phyloP scores from a whole-genome alignment of 306 rosid genomes.

The Malus fusca region DNA sequence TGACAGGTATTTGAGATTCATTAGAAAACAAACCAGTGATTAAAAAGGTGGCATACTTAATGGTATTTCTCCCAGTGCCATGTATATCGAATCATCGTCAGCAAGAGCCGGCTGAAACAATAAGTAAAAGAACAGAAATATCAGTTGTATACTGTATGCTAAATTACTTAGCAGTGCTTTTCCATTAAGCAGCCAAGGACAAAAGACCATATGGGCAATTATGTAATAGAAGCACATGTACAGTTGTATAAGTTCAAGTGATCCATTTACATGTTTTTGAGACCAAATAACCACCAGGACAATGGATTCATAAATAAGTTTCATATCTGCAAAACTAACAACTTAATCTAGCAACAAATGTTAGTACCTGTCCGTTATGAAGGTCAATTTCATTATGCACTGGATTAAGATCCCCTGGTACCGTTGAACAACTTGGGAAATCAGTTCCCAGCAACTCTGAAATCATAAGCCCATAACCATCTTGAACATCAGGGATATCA shows the following conservation, averaged over 20 bases:
- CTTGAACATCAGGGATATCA: constrained; percentile 75
- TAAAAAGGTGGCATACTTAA: constrained; percentile 66
- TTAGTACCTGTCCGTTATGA: constrained; percentile 61
- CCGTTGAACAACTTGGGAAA: constrained; percentile 73
- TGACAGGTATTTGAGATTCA: constrained; percentile 16
- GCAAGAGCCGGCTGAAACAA: constrained; percentile 75
- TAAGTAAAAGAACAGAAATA: constrained; percentile 7
- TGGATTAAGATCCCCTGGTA: constrained; percentile 56
- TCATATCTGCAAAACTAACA: not conserved
- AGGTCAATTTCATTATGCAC: constrained; percentile 69
- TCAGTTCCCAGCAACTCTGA: constrained; percentile 79
- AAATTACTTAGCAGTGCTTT: not conserved
- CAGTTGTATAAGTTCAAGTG: not conserved
- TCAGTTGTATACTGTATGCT: not conserved
- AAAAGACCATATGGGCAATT: not conserved
- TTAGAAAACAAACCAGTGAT: constrained; percentile 36
- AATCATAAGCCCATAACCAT: constrained; percentile 90
- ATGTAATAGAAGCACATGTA: not conserved
- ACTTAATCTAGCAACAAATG: constrained; percentile 18
- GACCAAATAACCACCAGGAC: constrained; percentile 13
- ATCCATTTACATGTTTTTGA: not conserved
- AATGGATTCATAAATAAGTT: not conserved
- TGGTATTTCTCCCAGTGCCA: constrained; percentile 95
- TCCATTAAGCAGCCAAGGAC: not conserved
- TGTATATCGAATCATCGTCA: constrained; percentile 92